These are phyloP conservation scores for Sporothrix pseudoabietina DNA, from an alignment of 2,329 filamentous ascomycete species.

Conservation along the genomic window DNA sequence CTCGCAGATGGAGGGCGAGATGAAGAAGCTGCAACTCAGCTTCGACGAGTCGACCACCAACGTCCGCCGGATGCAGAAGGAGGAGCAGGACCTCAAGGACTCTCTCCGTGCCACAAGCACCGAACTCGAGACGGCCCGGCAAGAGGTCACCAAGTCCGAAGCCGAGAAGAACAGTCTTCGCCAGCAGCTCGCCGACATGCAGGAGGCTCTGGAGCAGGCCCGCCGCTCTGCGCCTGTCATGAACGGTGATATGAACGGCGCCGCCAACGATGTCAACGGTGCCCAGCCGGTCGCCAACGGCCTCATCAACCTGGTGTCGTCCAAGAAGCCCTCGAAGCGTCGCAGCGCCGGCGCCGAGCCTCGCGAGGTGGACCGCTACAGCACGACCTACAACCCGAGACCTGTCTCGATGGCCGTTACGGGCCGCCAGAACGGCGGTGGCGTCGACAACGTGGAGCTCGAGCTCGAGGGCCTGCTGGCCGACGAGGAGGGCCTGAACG, in stretches of 20 bases:
- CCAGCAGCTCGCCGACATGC: constrained; percentile 84
- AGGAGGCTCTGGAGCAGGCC: constrained; percentile 88
- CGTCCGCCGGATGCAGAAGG: constrained; percentile 91
- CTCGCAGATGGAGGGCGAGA: constrained; percentile 90
- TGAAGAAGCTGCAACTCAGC: constrained; percentile 83
- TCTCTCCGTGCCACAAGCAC: constrained; percentile 75
- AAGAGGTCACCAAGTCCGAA: constrained; percentile 74
- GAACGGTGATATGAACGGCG: constrained; percentile 62
- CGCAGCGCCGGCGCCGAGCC: constrained; percentile 87
- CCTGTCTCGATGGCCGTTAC: constrained; percentile 94
- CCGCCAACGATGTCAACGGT: constrained; percentile 34
- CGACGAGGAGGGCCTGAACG: constrained; percentile 93
- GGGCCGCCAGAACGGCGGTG: constrained; percentile 66
- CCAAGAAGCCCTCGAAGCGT: constrained; percentile 88
- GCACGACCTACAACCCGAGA: constrained; percentile 86
- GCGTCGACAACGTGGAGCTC: constrained; percentile 87
- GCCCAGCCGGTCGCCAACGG: constrained; percentile 63
- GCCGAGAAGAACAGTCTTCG: constrained; percentile 82
- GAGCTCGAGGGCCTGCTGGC: constrained; percentile 92
- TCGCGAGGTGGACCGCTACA: constrained; percentile 86
- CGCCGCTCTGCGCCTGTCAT: constrained; percentile 71
- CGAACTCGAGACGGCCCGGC: constrained; percentile 78
- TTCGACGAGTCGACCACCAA: constrained; percentile 89
- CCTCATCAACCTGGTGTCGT: constrained; percentile 93
- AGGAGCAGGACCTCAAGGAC: constrained; percentile 83